Conservation (phyloP, 1,139 yeast genomes). For the Candida sanyaensis region DNA sequence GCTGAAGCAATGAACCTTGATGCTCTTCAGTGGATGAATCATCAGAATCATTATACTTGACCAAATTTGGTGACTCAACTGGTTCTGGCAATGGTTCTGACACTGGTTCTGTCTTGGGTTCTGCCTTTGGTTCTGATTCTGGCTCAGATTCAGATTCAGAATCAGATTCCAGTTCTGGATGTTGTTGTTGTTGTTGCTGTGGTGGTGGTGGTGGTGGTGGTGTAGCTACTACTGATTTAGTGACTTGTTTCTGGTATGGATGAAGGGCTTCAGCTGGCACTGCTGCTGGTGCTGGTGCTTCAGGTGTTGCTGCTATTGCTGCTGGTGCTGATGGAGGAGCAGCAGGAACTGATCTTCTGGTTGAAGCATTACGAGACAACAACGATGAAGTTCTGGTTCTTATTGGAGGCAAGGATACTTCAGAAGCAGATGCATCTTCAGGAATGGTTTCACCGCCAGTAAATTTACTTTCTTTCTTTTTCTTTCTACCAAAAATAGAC, state of each 20-base stretch:
- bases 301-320: not conserved
- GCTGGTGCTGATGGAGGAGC: constrained; percentile 1
- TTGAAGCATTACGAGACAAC: constrained; percentile 11
- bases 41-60: constrained; percentile 24
- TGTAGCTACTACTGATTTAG: not conserved
- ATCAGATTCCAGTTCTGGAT: too few relatives aligned
- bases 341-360: constrained; percentile 11
- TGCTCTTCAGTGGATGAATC: constrained; percentile 19
- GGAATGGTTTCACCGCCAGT: constrained; percentile 26
- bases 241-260: constrained; percentile 7
- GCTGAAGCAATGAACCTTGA: constrained; percentile 33
- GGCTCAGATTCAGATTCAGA: too few relatives aligned
- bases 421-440: constrained; percentile 35
- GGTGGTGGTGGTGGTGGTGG: not conserved
- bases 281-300: constrained; percentile 7
- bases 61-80: constrained; percentile 29
- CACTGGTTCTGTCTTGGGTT: too few relatives aligned
- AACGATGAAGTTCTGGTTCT: constrained; percentile 13
- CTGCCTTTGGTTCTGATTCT: too few relatives aligned
- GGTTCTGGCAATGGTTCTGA: constrained; percentile 4
- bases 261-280: too few relatives aligned
- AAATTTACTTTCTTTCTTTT: constrained; percentile 38
- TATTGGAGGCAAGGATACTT: constrained; percentile 19
- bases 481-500: constrained; percentile 74
- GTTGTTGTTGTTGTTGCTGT: not conserved